A percentile compares a stretch with the other conserved stretches of the same genome.
phyloP scores from a whole-genome alignment of 2,329 filamentous ascomycete genomes.

The Ophiostoma fasciatum region DNA sequence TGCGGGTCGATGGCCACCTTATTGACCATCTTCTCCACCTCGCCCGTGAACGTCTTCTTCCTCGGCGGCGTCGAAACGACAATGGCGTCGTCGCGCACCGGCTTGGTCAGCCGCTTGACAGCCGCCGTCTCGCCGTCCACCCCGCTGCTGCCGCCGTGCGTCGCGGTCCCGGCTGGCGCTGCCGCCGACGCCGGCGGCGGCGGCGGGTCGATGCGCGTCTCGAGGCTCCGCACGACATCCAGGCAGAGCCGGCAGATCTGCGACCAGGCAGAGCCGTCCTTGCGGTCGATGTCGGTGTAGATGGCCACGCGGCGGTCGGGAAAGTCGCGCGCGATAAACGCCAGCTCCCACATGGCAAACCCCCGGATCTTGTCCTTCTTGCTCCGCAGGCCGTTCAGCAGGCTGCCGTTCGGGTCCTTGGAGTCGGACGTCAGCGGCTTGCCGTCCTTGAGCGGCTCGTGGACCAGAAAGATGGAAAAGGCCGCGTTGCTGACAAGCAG shows the following conservation, averaged over 20 bases:
- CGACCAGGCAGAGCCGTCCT: slow-evolving; percentile 65
- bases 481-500: slow-evolving; percentile 67
- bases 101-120: slow-evolving; percentile 22
- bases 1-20: slow-evolving; percentile 32
- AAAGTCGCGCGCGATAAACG: slow-evolving; percentile 61
- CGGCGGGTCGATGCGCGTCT: slow-evolving; percentile 43
- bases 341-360: slow-evolving; percentile 86
- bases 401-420: slow-evolving; percentile 81
- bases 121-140: slow-evolving; percentile 6
- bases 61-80: slow-evolving; percentile 24
- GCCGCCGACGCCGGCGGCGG: slow-evolving; percentile 9
- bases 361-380: slow-evolving; percentile 66
- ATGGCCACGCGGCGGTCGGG: slow-evolving; percentile 65
- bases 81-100: slow-evolving; percentile 30
- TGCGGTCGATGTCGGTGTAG: slow-evolving; percentile 75
- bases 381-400: slow-evolving; percentile 69
- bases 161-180: slow-evolving; percentile 4
- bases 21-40: slow-evolving; percentile 30
- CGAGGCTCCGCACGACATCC: slow-evolving; percentile 51
- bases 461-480: slow-evolving; percentile 68
- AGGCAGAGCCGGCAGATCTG: slow-evolving; percentile 61
- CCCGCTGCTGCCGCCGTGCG: slow-evolving; percentile 14
- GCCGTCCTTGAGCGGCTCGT: slow-evolving; percentile 71
- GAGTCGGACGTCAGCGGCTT: slow-evolving; percentile 71
- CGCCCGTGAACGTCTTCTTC: slow-evolving; percentile 23